A percentile compares a stretch with the other conserved stretches of the same genome.
Evolutionary conservation across 208 protist species (phyloP).

Genomic region (Tritrichomonas musculus): DNA sequence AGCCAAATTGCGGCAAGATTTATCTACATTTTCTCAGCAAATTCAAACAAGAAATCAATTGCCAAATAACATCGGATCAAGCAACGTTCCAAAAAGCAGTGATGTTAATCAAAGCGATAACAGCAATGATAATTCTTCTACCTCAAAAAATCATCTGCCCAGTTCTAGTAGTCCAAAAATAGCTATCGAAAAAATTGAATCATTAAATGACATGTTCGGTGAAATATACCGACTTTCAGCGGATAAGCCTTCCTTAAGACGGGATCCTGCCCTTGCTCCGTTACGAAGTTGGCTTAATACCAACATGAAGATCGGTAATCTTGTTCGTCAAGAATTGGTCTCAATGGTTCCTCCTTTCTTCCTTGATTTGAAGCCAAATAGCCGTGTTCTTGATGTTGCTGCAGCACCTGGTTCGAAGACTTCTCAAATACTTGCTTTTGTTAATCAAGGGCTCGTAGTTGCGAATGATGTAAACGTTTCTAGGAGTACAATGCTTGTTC

Average conservation of each 20-base stretch:
- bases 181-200: neutral
- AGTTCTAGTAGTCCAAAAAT: too few relatives aligned
- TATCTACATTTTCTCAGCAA: neutral
- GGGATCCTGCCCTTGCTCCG: neutral
- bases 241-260: neutral
- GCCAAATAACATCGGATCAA: too few relatives aligned
- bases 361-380: constrained; percentile 36
- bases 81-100: too few relatives aligned
- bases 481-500: constrained; percentile 38
- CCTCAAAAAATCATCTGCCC: too few relatives aligned
- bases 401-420: constrained; percentile 59
- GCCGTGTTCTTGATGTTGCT: constrained; percentile 54
- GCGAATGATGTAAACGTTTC: constrained; percentile 40
- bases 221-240: neutral
- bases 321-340: constrained; percentile 49
- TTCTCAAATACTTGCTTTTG: constrained; percentile 46
- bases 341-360: constrained; percentile 53
- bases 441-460: constrained; percentile 39
- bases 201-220: neutral
- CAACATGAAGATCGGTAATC: neutral
- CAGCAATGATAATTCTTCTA: too few relatives aligned
- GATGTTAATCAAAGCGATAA: too few relatives aligned
- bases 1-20: neutral
- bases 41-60: neutral
- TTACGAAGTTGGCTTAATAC: neutral